These are phyloP conservation scores for Aegilops tauschii DNA, from an alignment of 176 grass and related monocot genomes.

Conservation along the genomic window DNA sequence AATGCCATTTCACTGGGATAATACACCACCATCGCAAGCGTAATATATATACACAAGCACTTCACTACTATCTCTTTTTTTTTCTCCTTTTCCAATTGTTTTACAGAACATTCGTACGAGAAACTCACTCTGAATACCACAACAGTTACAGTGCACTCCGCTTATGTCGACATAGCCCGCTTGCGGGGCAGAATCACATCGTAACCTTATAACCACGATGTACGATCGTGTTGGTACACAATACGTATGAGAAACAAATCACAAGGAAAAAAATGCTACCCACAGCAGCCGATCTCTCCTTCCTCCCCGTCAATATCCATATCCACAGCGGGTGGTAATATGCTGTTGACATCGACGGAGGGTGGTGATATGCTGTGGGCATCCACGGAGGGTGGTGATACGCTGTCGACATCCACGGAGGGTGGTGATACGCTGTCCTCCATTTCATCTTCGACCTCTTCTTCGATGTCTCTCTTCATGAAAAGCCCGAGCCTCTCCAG, in stretches of 20 bases:
- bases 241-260: neutral
- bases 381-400: slow-evolving; percentile 6
- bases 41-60: neutral
- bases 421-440: slow-evolving; percentile 37
- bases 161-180: neutral
- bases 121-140: neutral
- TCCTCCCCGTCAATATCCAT: neutral
- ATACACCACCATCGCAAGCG: neutral
- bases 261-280: neutral
- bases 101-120: neutral
- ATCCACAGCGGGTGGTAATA: neutral
- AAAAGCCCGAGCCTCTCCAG: slow-evolving; percentile 73
- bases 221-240: neutral
- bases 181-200: neutral
- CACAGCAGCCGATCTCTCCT: slow-evolving; percentile 32
- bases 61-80: neutral
- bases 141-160: neutral
- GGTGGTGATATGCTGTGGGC: neutral
- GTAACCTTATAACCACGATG: neutral
- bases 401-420: slow-evolving; percentile 35
- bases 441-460: slow-evolving; percentile 53
- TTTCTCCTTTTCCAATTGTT: neutral
- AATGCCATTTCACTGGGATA: no score
- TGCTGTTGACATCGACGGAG: neutral
- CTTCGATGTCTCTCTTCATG: slow-evolving; percentile 62